Evolutionary conservation across 257 asterid species (phyloP).

Genomic region (Solanum pimpinellifolium): DNA sequence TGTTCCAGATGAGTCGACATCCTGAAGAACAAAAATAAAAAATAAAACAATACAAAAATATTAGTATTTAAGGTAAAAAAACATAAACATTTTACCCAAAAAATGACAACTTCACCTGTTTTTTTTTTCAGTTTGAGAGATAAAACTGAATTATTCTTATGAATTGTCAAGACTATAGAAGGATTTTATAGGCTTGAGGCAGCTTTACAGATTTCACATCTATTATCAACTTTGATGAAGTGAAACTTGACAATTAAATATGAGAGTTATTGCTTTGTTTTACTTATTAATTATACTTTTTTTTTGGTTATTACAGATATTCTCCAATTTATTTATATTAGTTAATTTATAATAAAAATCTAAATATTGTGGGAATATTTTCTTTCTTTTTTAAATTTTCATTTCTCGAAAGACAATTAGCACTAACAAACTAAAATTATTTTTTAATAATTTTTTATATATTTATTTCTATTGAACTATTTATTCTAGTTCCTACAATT

Average conservation of each 20-base stretch:
- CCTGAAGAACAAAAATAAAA: background rate
- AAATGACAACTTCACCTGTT: background rate
- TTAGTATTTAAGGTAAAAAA: background rate
- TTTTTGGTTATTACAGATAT: background rate
- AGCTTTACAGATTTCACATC: background rate
- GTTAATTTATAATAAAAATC: background rate
- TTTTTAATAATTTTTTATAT: too few species aligned
- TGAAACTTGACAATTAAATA: background rate
- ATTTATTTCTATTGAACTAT: background rate
- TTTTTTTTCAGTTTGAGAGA: background rate
- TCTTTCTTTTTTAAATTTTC: background rate
- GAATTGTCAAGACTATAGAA: background rate
- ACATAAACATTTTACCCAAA: background rate
- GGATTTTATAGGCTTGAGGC: background rate
- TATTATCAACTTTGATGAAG: background rate
- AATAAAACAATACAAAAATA: background rate
- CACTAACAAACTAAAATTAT: background rate
- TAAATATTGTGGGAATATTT: background rate
- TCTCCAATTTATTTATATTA: background rate
- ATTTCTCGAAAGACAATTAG: background rate
- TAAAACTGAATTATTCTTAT: background rate
- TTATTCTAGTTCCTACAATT: background rate
- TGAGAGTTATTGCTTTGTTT: background rate
- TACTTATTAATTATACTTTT: background rate
- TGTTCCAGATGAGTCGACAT: background rate